Evolutionary conservation across 2,329 filamentous ascomycete species (phyloP).

Genomic region (Pseudocercospora macadamiae): DNA sequence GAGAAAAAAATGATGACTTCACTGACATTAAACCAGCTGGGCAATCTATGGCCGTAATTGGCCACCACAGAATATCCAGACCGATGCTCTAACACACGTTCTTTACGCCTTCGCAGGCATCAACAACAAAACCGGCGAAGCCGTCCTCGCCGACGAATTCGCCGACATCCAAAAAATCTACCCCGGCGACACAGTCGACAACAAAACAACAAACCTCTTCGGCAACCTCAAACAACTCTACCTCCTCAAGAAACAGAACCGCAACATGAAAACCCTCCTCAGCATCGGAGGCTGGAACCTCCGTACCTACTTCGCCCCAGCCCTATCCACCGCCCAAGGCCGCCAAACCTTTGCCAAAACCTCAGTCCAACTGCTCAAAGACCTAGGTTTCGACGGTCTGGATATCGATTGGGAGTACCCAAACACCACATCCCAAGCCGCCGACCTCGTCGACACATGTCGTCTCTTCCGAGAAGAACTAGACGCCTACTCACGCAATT

Average conservation of each 20-base stretch:
- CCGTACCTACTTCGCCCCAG: slow-evolving; percentile 73
- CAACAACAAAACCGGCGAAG: slow-evolving; percentile 74
- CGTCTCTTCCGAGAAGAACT: slow-evolving; percentile 41
- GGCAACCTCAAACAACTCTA: slow-evolving; percentile 77
- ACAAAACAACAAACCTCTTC: slow-evolving; percentile 51
- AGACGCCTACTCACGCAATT: slow-evolving; percentile 40
- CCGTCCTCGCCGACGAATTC: slow-evolving; percentile 68
- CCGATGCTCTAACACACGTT: slow-evolving; percentile 79
- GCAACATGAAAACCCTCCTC: slow-evolving; percentile 75
- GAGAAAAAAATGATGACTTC: too few species aligned
- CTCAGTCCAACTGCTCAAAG: slow-evolving; percentile 73
- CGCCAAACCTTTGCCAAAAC: slow-evolving; percentile 69
- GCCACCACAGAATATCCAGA: slow-evolving; percentile 76
- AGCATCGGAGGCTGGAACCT: slow-evolving; percentile 84
- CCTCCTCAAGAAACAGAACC: slow-evolving; percentile 72
- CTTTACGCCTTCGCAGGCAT: slow-evolving; percentile 91
- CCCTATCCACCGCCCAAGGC: slow-evolving; percentile 63
- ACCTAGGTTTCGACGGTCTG: slow-evolving; percentile 70
- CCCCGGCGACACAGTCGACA: slow-evolving; percentile 63
- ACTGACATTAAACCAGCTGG: slow-evolving; percentile 28
- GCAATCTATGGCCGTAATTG: slow-evolving; percentile 73
- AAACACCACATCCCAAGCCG: slow-evolving; percentile 41
- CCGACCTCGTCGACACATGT: slow-evolving; percentile 38
- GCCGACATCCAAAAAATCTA: slow-evolving; percentile 72
- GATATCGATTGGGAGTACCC: slow-evolving; percentile 55